phyloP scores from a whole-genome alignment of 2,329 filamentous ascomycete species.

The Arthrobotrys musiformis region DNA sequence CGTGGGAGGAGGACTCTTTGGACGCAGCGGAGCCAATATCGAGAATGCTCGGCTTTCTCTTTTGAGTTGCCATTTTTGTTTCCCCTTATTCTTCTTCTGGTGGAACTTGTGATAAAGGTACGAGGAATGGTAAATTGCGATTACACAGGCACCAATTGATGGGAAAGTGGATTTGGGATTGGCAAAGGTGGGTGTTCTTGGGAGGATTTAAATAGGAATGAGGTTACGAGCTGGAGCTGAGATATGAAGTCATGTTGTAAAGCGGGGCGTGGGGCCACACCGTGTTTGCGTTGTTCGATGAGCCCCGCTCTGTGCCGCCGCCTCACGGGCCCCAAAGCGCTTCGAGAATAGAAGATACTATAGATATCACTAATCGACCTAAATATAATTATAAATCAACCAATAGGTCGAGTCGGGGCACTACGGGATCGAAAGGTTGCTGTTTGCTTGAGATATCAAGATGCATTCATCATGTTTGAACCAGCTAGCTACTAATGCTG shows the following conservation, averaged over 20 bases:
- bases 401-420: too few relatives aligned
- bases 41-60: slow-evolving; percentile 33
- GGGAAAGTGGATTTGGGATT: neutral
- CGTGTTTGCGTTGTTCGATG: slow-evolving; percentile 38
- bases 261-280: slow-evolving; percentile 30
- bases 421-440: neutral
- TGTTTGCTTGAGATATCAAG: slow-evolving; percentile 28
- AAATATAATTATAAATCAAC: neutral
- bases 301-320: slow-evolving; percentile 47
- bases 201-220: slow-evolving; percentile 21
- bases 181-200: neutral
- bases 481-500: slow-evolving; percentile 19
- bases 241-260: slow-evolving; percentile 31
- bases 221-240: slow-evolving; percentile 9
- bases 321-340: neutral
- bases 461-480: slow-evolving; percentile 34
- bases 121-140: neutral
- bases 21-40: neutral
- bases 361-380: neutral
- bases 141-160: slow-evolving; percentile 4
- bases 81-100: neutral
- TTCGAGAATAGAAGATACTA: neutral
- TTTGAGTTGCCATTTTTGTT: slow-evolving; percentile 27
- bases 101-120: neutral
- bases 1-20: slow-evolving; percentile 11